Evolutionary conservation across 257 asterid species (phyloP), one percentile per base, ranked within the genome.

Genomic region (Nicotiana otophora): DNA sequence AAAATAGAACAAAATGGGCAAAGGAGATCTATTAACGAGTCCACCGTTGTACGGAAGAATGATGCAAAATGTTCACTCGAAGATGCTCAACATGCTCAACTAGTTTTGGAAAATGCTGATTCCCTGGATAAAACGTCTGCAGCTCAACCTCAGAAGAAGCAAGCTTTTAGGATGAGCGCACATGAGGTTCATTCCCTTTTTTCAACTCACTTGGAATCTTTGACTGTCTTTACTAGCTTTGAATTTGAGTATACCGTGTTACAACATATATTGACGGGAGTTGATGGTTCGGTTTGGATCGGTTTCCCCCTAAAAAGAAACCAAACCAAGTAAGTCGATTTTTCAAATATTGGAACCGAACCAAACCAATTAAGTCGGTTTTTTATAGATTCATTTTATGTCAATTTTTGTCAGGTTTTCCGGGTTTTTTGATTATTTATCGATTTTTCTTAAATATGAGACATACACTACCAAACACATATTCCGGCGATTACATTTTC

Each of bases 141-240:
- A 80, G 75, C 87, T 82, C 90, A 87, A 81, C 89, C 87, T 72
- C 88, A 86, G 68, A 90, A 88, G 91, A 93, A 84, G 85, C 90
- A 86, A 58, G 92, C 91, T 82, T 92, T 93, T 84, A 88, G 88
- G 90, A 94, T 93, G 92, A 91, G 89, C 79, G 93, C 92, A 4
- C 89, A 84, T 81, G 99, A 82, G 81, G 81, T 82, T 75, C 68
- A 34, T 53, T 82, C 30, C 61, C 54, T 19, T 36, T 82, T 23
- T 19, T 34, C 51, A 46, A 8, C 3, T 75, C 7, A 51, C 9
- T 51, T 51, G 28, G 30, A 2, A 31, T 75, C 62, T 51, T 66
- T 82, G 10, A 28, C 33, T 7, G 1, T 36, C 70, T 60, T 82
- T n/a, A 34, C 51, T 60, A 10, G 72, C 53, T 81, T 64, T 46